Conservation (phyloP, 73 alveolate species). For the Tetrahymena elliotti region DNA sequence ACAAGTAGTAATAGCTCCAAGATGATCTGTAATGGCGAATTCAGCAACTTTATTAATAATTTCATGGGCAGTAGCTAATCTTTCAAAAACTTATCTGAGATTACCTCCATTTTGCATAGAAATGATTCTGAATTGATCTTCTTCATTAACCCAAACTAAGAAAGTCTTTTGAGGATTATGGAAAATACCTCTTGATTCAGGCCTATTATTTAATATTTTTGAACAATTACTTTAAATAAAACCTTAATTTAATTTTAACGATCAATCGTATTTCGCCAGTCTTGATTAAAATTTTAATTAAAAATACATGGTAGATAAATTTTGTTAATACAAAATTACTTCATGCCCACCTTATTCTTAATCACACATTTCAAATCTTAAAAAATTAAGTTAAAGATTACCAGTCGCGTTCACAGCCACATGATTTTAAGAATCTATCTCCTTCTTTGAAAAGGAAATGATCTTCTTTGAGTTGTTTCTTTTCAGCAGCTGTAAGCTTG, state of each 20-base stretch:
- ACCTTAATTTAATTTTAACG: background rate
- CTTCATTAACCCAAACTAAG: conserved; percentile 40
- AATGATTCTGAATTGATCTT: conserved; percentile 31
- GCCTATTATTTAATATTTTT: conserved; percentile 19
- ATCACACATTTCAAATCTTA: background rate
- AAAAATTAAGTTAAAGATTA: conserved; percentile 3
- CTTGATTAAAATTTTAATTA: background rate
- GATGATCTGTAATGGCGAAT: conserved; percentile 35
- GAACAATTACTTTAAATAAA: background rate
- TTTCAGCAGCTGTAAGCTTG: background rate
- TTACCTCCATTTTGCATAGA: conserved; percentile 3
- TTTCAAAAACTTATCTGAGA: conserved; percentile 14
- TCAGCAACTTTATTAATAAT: conserved; percentile 30
- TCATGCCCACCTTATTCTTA: background rate
- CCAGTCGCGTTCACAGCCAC: conserved; percentile 21
- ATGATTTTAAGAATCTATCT: conserved; percentile 12
- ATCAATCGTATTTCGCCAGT: background rate
- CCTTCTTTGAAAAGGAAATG: conserved; percentile 41
- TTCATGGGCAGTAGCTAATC: conserved; percentile 21
- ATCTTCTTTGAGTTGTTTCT: conserved; percentile 19
- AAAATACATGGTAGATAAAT: conserved; percentile 4
- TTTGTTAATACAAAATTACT: background rate
- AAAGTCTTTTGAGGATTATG: conserved; percentile 24
- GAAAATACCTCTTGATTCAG: conserved; percentile 43
- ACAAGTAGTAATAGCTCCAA: conserved; percentile 40